Evolutionary conservation across 441 rosid species (phyloP).

Genomic region (Flueggea neowawraea): DNA sequence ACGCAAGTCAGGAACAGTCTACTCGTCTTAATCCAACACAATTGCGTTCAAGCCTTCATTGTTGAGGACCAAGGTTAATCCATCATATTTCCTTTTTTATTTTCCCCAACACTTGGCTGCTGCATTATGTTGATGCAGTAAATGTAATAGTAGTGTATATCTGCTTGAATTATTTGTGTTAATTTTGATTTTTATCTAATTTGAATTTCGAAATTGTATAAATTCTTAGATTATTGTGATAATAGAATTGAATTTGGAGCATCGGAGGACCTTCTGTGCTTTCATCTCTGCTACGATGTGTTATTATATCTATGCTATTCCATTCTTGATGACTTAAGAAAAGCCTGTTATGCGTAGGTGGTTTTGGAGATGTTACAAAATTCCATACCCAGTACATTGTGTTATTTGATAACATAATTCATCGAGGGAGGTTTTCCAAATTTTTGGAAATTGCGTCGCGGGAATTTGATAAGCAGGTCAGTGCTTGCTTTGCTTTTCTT

Average conservation of each 20-base stretch:
- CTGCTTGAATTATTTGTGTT: no score
- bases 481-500: conserved; percentile 15
- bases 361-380: conserved; percentile 41
- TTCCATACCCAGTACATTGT: conserved; percentile 48
- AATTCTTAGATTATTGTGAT: no score
- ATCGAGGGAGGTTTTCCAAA: conserved; percentile 70
- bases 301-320: no score
- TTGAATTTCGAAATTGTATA: no score
- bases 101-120: background rate
- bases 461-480: conserved; percentile 47
- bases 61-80: conserved; percentile 45
- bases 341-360: conserved; percentile 31
- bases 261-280: no score
- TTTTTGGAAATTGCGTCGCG: conserved; percentile 40
- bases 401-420: conserved; percentile 61
- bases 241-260: no score
- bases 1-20: conserved; percentile 61
- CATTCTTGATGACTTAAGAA: background rate
- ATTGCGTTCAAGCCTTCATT: conserved; percentile 75
- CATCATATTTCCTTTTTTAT: background rate
- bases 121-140: no score
- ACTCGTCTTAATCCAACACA: conserved; percentile 80
- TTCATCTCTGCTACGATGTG: no score
- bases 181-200: no score
- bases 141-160: no score